Evolutionary conservation across 805 yeast species (phyloP).

Genomic region (Kuraishia hungarica): DNA sequence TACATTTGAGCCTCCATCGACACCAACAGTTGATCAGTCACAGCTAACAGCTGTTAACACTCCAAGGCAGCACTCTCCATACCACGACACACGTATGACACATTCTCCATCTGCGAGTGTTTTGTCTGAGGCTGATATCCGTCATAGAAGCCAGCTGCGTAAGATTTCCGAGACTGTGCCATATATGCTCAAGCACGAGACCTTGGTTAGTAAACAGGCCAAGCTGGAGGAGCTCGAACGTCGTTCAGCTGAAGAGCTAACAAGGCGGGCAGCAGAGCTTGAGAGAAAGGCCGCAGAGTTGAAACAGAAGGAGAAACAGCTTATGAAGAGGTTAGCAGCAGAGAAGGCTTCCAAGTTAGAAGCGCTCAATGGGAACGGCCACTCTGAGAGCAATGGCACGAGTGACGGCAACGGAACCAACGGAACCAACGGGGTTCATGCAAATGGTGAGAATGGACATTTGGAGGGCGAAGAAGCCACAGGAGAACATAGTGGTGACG

Average conservation of each 20-base stretch:
- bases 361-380: background rate
- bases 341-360: background rate
- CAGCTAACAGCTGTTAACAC: constrained; percentile 2
- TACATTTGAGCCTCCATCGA: constrained; percentile 1
- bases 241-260: constrained; percentile 66
- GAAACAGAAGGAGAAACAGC: constrained; percentile 53
- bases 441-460: background rate
- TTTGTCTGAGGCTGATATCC: background rate
- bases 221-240: constrained; percentile 74
- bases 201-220: constrained; percentile 65
- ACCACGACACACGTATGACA: constrained; percentile 11
- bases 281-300: constrained; percentile 69
- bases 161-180: constrained; percentile 81
- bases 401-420: too few relatives aligned
- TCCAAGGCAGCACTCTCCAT: background rate
- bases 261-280: constrained; percentile 65
- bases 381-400: background rate
- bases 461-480: too few relatives aligned
- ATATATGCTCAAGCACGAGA: constrained; percentile 72
- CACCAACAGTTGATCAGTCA: constrained; percentile 4
- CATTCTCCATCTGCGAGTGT: constrained; percentile 10
- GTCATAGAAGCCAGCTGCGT: constrained; percentile 54
- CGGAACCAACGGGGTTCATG: background rate
- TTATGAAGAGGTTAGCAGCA: constrained; percentile 25
- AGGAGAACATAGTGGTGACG: background rate